Conservation (phyloP, 2,329 filamentous ascomycete genomes). For the Thelonectria rubi region DNA sequence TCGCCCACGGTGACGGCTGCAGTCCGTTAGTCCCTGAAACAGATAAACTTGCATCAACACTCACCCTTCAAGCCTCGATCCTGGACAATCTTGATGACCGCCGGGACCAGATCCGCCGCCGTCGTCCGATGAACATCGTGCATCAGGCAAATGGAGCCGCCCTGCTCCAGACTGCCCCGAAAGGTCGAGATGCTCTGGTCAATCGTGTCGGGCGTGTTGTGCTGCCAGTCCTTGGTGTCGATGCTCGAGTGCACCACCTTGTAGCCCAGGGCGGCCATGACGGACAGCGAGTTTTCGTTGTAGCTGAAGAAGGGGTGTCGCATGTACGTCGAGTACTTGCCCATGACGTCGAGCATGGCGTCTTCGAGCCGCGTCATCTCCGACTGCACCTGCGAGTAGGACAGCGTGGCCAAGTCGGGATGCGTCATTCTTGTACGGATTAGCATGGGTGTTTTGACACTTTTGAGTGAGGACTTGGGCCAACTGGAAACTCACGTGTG, state of each 20-base stretch:
- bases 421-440: constrained; percentile 42
- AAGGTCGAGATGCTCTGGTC: constrained; percentile 48
- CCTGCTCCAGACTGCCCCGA: constrained; percentile 34
- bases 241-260: constrained; percentile 63
- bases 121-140: constrained; percentile 57
- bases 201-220: constrained; percentile 57
- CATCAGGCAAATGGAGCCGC: constrained; percentile 57
- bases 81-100: constrained; percentile 19
- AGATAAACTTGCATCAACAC: background rate
- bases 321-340: constrained; percentile 47
- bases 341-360: constrained; percentile 44
- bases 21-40: background rate
- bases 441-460: constrained; percentile 14
- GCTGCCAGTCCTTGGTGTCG: constrained; percentile 65
- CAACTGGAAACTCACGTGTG: constrained; percentile 48
- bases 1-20: constrained; percentile 28
- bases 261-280: constrained; percentile 53
- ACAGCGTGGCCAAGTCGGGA: constrained; percentile 45
- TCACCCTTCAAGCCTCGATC: constrained; percentile 23
- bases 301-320: constrained; percentile 51
- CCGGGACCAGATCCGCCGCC: constrained; percentile 46
- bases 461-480: constrained; percentile 14
- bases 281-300: constrained; percentile 41
- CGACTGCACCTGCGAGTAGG: constrained; percentile 32
- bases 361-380: constrained; percentile 34